Base-by-base conservation (phyloP, 441 rosid genomes). In the Erysimum cheiri region DNA sequence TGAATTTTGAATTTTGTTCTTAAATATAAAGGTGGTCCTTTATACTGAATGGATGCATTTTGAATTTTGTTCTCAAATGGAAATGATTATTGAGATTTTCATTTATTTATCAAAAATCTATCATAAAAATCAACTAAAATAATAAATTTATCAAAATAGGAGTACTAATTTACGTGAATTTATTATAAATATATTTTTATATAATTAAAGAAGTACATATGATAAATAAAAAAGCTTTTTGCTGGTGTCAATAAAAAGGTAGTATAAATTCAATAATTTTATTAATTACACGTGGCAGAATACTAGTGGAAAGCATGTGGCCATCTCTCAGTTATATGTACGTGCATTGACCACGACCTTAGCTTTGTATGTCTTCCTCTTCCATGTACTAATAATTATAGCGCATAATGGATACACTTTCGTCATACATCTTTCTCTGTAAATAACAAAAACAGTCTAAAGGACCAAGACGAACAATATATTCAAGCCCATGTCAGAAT, bases 331-430 rank as follows among this genome's bases (percentile, higher is more conserved):
- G 48, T 59, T 15, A 47, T n/a, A 68, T 48, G 73, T 69, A 69
- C 66, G 50, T 47, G 65, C 65, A 59, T 69, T 49, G 67, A 69
- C 72, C 72, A 57, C 64, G 46, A 67, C 66, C 49, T 48, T 26
- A 17, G 47, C 36, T 47, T 9, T 69, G 65, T 58, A 44, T 46
- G 50, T 33, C 46, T 58, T 1, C 1, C 1, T 19, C 22, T 19
- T 59, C 59, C 66, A 69, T 69, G 73, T n/a, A n/a, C n/a, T 49
- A 67, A 69, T 35, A 9, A 13, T 67, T 37, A 65, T 37, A 66
- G 61, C 64, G 1, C 13, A 48, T 39, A n/a, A 43, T 35, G 63
- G 17, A 24, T 49, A 55, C 65, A 56, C 28, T 56, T 52, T 40
- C 68, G 74, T 61, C 61, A 60, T 35, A 55, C 55, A 71, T 31